These are phyloP conservation scores for Scedosporium boydii DNA, from an alignment of 2,329 filamentous ascomycete species.

Conservation along the genomic window DNA sequence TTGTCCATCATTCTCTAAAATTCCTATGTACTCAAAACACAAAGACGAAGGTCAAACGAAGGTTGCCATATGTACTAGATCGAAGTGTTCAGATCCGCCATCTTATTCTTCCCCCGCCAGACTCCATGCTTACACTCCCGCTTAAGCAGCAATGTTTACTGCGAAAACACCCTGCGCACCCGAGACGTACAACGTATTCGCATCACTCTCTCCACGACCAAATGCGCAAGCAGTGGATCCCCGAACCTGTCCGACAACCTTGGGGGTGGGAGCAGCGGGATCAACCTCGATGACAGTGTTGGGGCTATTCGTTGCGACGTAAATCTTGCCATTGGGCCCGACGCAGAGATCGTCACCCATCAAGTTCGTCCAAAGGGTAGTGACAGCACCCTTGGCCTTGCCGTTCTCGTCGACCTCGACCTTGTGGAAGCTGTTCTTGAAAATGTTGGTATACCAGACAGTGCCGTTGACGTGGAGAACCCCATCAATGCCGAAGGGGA, in stretches of 20 bases:
- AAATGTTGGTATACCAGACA: slow-evolving; percentile 25
- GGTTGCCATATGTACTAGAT: background rate
- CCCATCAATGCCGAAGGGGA: slow-evolving; percentile 15
- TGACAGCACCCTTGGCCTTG: background rate
- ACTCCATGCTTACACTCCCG: background rate
- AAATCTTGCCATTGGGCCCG: slow-evolving; percentile 1
- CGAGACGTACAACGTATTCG: background rate
- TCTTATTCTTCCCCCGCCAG: background rate
- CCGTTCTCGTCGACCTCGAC: slow-evolving; percentile 11
- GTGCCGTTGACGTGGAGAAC: slow-evolving; percentile 19
- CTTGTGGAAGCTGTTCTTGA: slow-evolving; percentile 24
- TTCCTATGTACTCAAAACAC: background rate
- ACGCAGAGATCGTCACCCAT: slow-evolving; percentile 5
- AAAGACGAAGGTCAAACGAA: background rate
- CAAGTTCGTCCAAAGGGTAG: background rate
- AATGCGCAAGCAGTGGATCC: background rate
- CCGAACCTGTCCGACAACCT: background rate
- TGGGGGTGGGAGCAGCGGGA: background rate
- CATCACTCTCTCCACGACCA: background rate
- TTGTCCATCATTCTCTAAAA: background rate
- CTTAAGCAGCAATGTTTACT: background rate
- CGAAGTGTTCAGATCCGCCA: background rate
- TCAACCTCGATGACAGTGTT: slow-evolving; percentile 1
- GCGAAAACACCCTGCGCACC: slow-evolving; percentile 3
- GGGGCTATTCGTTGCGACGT: slow-evolving; percentile 3